These are phyloP conservation scores for Termitomyces sp. DNA, from an alignment of 768 basidiomycete genomes.

Conservation along the genomic window DNA sequence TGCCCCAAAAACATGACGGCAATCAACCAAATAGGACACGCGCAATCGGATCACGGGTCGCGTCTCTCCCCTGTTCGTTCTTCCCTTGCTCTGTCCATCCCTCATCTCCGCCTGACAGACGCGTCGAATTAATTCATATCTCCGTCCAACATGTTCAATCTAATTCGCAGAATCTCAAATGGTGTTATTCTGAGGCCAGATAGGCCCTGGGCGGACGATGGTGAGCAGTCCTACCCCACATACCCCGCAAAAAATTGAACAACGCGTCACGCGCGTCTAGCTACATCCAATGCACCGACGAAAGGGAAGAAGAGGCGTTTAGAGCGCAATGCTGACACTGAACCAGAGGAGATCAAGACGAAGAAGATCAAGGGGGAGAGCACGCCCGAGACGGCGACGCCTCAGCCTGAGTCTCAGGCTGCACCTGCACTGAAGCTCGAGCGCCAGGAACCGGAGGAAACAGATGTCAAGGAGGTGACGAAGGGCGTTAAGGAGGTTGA, in stretches of 20 bases:
- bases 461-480: slow-evolving; percentile 66
- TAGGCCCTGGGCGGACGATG: slow-evolving; percentile 74
- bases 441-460: slow-evolving; percentile 33
- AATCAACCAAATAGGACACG: background rate
- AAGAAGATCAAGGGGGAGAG: slow-evolving; percentile 44
- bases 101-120: background rate
- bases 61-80: background rate
- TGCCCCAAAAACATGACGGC: background rate
- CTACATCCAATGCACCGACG: slow-evolving; percentile 70
- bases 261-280: slow-evolving; percentile 32
- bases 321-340: slow-evolving; percentile 35
- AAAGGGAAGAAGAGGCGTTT: slow-evolving; percentile 62
- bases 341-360: slow-evolving; percentile 28
- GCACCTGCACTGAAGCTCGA: slow-evolving; percentile 16
- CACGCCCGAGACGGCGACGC: slow-evolving; percentile 18
- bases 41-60: background rate
- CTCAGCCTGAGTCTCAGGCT: background rate
- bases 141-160: slow-evolving; percentile 50
- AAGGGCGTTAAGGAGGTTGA: slow-evolving; percentile 66
- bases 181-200: slow-evolving; percentile 67
- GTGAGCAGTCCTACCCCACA: slow-evolving; percentile 34
- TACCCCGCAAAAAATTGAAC: slow-evolving; percentile 7
- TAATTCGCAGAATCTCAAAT: slow-evolving; percentile 67
- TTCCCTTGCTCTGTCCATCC: background rate
- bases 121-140: background rate